Percentiles rank a stretch among this genome's conserved stretches.
Conservation (phyloP, 257 asterid genomes). For the Salvia rosmarinus region DNA sequence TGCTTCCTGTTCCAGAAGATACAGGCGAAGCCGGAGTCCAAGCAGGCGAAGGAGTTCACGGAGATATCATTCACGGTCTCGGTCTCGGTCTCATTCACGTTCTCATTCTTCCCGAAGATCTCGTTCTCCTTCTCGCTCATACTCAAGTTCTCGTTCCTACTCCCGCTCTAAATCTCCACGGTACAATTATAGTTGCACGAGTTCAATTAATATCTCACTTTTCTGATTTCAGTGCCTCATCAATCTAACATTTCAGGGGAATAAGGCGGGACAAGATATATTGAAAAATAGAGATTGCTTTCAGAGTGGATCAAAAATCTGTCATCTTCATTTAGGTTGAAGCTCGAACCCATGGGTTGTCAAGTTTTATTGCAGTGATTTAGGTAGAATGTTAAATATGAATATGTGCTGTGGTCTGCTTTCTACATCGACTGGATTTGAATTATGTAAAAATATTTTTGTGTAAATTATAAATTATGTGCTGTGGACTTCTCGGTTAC, state of each 20-base stretch:
- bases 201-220: background rate
- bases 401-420: background rate
- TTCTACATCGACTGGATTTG: background rate
- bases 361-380: constrained; percentile 9
- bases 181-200: constrained; percentile 36
- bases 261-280: constrained; percentile 65
- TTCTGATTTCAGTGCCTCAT: constrained; percentile 19
- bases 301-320: background rate
- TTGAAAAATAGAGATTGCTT: constrained; percentile 36
- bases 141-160: constrained; percentile 54
- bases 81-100: constrained; percentile 45
- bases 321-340: constrained; percentile 11
- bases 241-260: constrained; percentile 46
- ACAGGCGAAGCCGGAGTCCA: constrained; percentile 71
- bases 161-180: constrained; percentile 73
- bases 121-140: constrained; percentile 47
- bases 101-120: constrained; percentile 50
- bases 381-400: background rate
- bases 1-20: constrained; percentile 48
- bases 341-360: constrained; percentile 4
- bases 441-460: background rate
- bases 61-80: constrained; percentile 52
- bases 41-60: constrained; percentile 67
- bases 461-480: no score
- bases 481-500: no score